These are phyloP conservation scores for Saturnispora sanitii DNA, from an alignment of 805 yeast genomes.

Conservation along the genomic window DNA sequence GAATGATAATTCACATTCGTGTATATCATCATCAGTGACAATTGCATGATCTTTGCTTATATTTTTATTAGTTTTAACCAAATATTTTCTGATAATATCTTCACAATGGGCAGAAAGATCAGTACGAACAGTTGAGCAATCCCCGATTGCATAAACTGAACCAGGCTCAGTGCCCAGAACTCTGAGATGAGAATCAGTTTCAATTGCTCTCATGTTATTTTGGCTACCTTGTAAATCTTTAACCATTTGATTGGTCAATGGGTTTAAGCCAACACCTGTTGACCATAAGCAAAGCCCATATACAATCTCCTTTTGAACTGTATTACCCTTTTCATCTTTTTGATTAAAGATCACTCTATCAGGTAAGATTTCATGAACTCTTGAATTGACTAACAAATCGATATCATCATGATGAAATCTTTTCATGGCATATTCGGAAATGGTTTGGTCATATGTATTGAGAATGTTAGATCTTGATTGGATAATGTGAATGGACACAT, in stretches of 20 bases:
- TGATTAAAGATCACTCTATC: slow-evolving; percentile 52
- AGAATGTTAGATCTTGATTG: slow-evolving; percentile 89
- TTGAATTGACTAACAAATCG: slow-evolving; percentile 68
- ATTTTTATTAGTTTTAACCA: slow-evolving; percentile 71
- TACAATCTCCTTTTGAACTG: slow-evolving; percentile 40
- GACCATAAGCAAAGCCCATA: slow-evolving; percentile 69
- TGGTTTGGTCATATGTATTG: slow-evolving; percentile 56
- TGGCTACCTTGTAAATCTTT: slow-evolving; percentile 39
- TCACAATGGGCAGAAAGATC: slow-evolving; percentile 72
- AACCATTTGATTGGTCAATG: slow-evolving; percentile 48
- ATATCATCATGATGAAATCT: slow-evolving; percentile 60
- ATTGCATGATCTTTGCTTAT: slow-evolving; percentile 24
- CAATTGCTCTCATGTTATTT: slow-evolving; percentile 59
- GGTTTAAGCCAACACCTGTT: slow-evolving; percentile 63
- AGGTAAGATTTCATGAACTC: slow-evolving; percentile 75
- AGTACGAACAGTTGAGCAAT: slow-evolving; percentile 56
- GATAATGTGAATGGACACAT: slow-evolving; percentile 72
- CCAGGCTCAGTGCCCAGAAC: slow-evolving; percentile 60
- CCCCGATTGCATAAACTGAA: slow-evolving; percentile 62
- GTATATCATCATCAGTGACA: slow-evolving; percentile 43
- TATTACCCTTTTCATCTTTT: slow-evolving; percentile 32
- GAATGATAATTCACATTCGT: slow-evolving; percentile 36
- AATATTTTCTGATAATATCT: slow-evolving; percentile 92
- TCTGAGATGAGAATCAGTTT: slow-evolving; percentile 63
- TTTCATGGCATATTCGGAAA: slow-evolving; percentile 70